Evolutionary conservation across 805 yeast species (phyloP), one percentile per base, ranked within the genome.

Genomic region (Candida andamanensis): DNA sequence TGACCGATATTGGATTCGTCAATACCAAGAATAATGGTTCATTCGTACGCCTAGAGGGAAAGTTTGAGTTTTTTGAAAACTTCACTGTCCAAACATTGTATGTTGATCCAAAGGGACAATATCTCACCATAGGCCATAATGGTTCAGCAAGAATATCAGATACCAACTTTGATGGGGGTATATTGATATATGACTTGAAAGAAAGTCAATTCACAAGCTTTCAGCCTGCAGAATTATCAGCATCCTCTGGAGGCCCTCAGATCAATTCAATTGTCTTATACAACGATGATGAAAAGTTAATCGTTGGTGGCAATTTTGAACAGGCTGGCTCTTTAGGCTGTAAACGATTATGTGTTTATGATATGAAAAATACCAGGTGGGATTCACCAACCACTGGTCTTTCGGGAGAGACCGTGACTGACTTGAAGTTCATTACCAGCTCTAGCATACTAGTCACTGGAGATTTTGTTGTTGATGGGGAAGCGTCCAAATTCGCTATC

Each of bases 231-330:
- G 50, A 54, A 12, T 50, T 77, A 15, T 52, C 70, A 2, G 52
- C 63, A 8, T n/a, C 14, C 20, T 57, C 61, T n/a, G 47, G 52
- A 6, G 62, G 63, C 10, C 52, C 63, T 14, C 28, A 40, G 8
- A 57, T 66, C n/a, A 63, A 58, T 34, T 44, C 66, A 4, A 45
- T 66, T 33, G 67, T 52, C 4, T 48, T 52, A 21, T 54, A 56
- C 36, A 66, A 60, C 26, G 45, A 48, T 16, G 49, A 44, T 5
- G 41, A 49, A n/a, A 44, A 49, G 30, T 56, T 86, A 17, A 63
- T 79, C 18, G 84, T 84, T 9, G 95, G 83, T 24, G 96, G 97
- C 15, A 64, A 71, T 26, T 86, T 84, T 50, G 69, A 66, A 14
- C 51, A 63, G 14, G 78, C 83, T 2, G 79, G 81, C 0, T 59